phyloP scores from a whole-genome alignment of 192 early-diverging fungal genomes.

The Thamnidium elegans region DNA sequence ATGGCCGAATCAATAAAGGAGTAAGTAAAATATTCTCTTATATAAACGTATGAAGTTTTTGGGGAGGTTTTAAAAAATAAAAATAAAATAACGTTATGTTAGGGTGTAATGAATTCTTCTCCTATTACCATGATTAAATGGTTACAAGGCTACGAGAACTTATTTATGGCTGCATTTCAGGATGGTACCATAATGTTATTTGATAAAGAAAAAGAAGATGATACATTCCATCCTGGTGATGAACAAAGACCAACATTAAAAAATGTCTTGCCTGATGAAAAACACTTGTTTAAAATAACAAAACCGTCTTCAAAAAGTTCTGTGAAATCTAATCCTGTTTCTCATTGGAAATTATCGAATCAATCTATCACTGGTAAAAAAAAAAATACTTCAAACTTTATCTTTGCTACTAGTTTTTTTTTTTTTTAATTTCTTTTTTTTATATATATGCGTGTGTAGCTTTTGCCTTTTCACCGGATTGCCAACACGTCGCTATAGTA shows the following conservation, averaged over 20 bases:
- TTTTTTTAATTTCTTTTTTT: background rate
- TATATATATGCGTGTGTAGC: constrained; percentile 36
- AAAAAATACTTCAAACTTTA: background rate
- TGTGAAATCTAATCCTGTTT: constrained; percentile 46
- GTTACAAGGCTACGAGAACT: constrained; percentile 83
- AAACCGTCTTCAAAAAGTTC: constrained; percentile 51
- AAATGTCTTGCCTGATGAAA: background rate
- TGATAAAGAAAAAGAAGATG: constrained; percentile 91
- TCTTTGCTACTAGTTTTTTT: background rate
- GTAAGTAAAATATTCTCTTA: constrained; percentile 30
- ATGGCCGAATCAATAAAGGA: constrained; percentile 82
- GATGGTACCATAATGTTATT: constrained; percentile 87
- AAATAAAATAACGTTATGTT: background rate
- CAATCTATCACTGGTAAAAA: constrained; percentile 29
- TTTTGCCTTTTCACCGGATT: constrained; percentile 87
- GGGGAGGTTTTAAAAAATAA: no score
- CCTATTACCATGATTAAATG: constrained; percentile 83
- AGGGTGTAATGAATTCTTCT: constrained; percentile 66
- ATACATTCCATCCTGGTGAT: constrained; percentile 38
- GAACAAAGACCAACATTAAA: background rate
- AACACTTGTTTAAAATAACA: constrained; percentile 44
- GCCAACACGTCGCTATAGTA: constrained; percentile 80
- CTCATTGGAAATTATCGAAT: constrained; percentile 37
- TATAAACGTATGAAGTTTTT: background rate
- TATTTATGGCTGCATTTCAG: constrained; percentile 83